Conservation (phyloP, 2,329 filamentous ascomycete species). For the Westerdykella sp. region DNA sequence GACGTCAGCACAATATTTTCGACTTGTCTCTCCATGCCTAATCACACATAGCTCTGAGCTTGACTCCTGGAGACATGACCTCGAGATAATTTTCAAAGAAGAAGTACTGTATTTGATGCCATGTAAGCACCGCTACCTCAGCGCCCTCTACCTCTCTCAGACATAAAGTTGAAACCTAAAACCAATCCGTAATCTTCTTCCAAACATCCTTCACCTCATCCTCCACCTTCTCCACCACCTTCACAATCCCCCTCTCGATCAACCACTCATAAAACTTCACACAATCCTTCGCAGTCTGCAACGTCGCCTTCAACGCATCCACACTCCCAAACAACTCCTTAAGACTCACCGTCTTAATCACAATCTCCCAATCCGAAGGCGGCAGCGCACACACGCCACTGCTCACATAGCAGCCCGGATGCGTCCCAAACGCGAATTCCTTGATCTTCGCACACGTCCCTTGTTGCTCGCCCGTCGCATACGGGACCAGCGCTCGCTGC, state of each 20-base stretch:
- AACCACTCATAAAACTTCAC: slow-evolving; percentile 7
- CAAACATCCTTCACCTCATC: slow-evolving; percentile 4
- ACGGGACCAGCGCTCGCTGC: slow-evolving; percentile 18
- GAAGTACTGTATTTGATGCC: no score
- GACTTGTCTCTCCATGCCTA: no score
- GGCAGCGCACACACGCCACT: slow-evolving; percentile 5
- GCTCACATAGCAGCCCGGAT: slow-evolving; percentile 9
- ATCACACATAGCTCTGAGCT: no score
- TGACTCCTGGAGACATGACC: no score
- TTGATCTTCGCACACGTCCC: slow-evolving; percentile 4
- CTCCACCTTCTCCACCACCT: slow-evolving; percentile 6
- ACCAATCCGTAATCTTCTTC: slow-evolving; percentile 5
- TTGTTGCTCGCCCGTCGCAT: slow-evolving; percentile 6
- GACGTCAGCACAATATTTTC: no score
- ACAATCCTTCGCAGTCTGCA: slow-evolving; percentile 4
- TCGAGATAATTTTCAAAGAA: no score
- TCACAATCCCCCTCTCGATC: slow-evolving; percentile 4
- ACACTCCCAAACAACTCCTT: slow-evolving; percentile 7
- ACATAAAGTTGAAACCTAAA: background rate
- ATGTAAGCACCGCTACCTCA: no score
- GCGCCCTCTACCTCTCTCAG: no score
- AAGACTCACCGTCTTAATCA: slow-evolving; percentile 5
- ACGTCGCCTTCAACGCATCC: slow-evolving; percentile 6
- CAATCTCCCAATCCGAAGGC: slow-evolving; percentile 4
- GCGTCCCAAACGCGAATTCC: slow-evolving; percentile 7